These are phyloP conservation scores for Trichophyton simii DNA, from an alignment of 2,329 filamentous ascomycete genomes.

Conservation along the genomic window DNA sequence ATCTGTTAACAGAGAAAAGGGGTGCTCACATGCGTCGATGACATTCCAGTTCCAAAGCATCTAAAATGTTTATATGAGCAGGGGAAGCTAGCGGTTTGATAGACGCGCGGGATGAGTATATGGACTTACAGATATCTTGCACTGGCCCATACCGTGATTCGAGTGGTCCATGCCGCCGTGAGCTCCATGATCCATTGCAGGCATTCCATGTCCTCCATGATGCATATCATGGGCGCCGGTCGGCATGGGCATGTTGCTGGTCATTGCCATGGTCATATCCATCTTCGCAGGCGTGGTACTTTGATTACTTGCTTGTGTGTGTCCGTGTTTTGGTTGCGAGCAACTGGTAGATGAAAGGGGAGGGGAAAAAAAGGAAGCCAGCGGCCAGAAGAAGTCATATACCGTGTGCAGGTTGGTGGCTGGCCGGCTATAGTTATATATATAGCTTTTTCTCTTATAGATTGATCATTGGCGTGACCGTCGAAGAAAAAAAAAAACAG, in stretches of 20 bases:
- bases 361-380: too few species aligned
- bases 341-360: too few species aligned
- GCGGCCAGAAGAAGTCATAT: too few species aligned
- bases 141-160: slow-evolving; percentile 13
- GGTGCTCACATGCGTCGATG: slow-evolving; percentile 44
- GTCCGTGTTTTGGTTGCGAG: neutral
- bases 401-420: too few species aligned
- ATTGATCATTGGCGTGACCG: too few species aligned
- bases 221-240: slow-evolving; percentile 1
- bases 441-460: too few species aligned
- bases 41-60: slow-evolving; percentile 76
- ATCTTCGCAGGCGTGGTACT: neutral
- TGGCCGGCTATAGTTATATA: too few species aligned
- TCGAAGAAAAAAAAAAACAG: neutral
- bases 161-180: slow-evolving; percentile 11
- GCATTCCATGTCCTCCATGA: slow-evolving; percentile 4
- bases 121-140: slow-evolving; percentile 24
- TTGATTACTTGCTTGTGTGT: neutral
- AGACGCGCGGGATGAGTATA: neutral
- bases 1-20: neutral
- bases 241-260: slow-evolving; percentile 8
- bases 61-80: slow-evolving; percentile 27
- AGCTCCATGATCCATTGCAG: too few species aligned
- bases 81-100: neutral
- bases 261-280: slow-evolving; percentile 6